These are phyloP conservation scores for Rubroboletus satanas DNA, from an alignment of 768 basidiomycete genomes.

Conservation along the genomic window DNA sequence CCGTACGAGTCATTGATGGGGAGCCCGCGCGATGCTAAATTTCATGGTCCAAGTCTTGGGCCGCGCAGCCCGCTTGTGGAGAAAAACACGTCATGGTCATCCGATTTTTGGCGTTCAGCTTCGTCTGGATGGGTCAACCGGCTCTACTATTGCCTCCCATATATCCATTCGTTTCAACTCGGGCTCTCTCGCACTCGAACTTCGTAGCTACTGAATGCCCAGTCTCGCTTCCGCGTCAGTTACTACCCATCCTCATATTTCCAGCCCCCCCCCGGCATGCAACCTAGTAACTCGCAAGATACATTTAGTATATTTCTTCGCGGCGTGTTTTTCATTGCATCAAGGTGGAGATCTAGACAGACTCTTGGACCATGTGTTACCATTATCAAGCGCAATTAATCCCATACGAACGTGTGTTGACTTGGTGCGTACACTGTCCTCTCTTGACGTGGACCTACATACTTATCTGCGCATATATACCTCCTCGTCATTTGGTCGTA, in stretches of 20 bases:
- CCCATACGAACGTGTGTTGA: background rate
- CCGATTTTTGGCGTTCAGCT: no score
- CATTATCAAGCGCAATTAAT: background rate
- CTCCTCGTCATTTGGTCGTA: background rate
- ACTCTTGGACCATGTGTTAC: background rate
- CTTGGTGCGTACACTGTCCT: background rate
- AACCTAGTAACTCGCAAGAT: background rate
- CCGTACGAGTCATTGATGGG: no score
- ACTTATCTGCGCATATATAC: background rate
- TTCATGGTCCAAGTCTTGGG: no score
- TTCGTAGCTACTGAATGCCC: background rate
- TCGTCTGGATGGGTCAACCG: no score
- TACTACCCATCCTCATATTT: no score
- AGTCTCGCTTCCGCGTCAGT: no score
- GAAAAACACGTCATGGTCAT: no score
- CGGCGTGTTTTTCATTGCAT: background rate
- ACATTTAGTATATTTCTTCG: background rate
- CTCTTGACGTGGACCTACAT: background rate
- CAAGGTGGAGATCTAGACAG: background rate
- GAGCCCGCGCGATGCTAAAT: no score
- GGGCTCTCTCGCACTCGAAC: background rate
- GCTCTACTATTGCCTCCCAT: no score
- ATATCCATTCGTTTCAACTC: no score
- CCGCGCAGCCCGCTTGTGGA: no score
- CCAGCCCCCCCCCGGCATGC: no score